phyloP scores from a whole-genome alignment of 805 yeast species.

The Vanderwaltozyma tropicalis region DNA sequence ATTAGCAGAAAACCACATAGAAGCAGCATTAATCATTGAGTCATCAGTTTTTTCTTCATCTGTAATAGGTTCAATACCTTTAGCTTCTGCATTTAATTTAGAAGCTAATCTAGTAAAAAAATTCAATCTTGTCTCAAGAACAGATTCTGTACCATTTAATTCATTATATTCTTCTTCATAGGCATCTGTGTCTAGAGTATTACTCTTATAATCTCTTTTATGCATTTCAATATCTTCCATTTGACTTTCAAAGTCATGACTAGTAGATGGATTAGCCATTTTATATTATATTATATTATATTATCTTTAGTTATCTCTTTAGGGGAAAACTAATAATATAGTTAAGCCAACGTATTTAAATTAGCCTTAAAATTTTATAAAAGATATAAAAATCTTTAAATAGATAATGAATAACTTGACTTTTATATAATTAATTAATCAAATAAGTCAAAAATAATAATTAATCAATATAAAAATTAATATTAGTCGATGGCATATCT shows the following conservation, averaged over 20 bases:
- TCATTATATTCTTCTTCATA: constrained; percentile 4
- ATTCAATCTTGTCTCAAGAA: constrained; percentile 10
- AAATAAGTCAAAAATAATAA: no score
- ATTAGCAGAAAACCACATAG: constrained; percentile 90
- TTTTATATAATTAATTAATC: no score
- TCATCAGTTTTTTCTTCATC: constrained; percentile 67
- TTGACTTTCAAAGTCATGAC: constrained; percentile 1
- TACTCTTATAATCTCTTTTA: constrained; percentile 1
- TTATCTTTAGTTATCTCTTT: no score
- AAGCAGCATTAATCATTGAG: constrained; percentile 57
- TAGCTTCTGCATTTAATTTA: constrained; percentile 39
- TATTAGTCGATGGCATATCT: no score
- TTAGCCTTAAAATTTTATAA: no score
- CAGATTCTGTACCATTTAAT: constrained; percentile 1
- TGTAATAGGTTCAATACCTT: constrained; percentile 73
- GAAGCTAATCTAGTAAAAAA: constrained; percentile 20
- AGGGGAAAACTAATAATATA: no score
- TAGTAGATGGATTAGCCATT: not conserved
- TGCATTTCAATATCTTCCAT: constrained; percentile 1
- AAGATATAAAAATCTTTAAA: no score
- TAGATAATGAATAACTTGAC: no score
- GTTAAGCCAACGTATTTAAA: no score
- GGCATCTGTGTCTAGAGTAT: constrained; percentile 1
- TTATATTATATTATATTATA: no score
- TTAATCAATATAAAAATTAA: no score